Percentiles rank a stretch among this genome's conserved stretches.
These are phyloP conservation scores for Bretziella fagacearum DNA, from an alignment of 2,329 filamentous ascomycete genomes.

Conservation along the genomic window DNA sequence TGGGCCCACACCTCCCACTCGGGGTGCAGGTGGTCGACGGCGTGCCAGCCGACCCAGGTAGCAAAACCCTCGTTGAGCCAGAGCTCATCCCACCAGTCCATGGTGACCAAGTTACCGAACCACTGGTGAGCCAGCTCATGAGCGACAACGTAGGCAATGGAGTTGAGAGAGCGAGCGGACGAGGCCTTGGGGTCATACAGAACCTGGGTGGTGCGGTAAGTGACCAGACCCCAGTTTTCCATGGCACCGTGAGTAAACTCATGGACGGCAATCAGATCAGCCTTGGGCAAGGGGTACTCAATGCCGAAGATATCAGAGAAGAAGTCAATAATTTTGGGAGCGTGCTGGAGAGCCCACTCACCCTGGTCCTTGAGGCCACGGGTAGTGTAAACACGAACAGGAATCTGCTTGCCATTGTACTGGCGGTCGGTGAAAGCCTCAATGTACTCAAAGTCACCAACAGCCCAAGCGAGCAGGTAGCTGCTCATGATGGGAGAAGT, in stretches of 20 bases:
- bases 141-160: slow-evolving; percentile 93
- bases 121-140: slow-evolving; percentile 94
- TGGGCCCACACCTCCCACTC: slow-evolving; percentile 98
- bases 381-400: slow-evolving; percentile 91
- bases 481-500: slow-evolving; percentile 82
- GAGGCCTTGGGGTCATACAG: slow-evolving; percentile 91
- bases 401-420: slow-evolving; percentile 81
- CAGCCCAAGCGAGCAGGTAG: slow-evolving; percentile 79
- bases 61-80: slow-evolving; percentile 96
- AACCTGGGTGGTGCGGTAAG: slow-evolving; percentile 86
- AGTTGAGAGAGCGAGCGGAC: slow-evolving; percentile 77
- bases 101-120: slow-evolving; percentile 90
- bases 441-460: slow-evolving; percentile 93
- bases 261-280: slow-evolving; percentile 77
- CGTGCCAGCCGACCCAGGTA: slow-evolving; percentile 95
- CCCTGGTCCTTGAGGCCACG: slow-evolving; percentile 88
- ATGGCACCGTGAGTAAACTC: slow-evolving; percentile 80
- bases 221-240: slow-evolving; percentile 96
- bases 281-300: slow-evolving; percentile 85
- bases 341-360: slow-evolving; percentile 74
- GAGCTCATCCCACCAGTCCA: slow-evolving; percentile 92
- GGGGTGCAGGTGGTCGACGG: slow-evolving; percentile 78
- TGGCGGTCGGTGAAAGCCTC: slow-evolving; percentile 78
- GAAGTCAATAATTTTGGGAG: slow-evolving; percentile 85
- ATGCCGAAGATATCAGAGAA: slow-evolving; percentile 91